Conservation (phyloP, 169 alveolate species). For the Gregarina niphandrodes region DNA sequence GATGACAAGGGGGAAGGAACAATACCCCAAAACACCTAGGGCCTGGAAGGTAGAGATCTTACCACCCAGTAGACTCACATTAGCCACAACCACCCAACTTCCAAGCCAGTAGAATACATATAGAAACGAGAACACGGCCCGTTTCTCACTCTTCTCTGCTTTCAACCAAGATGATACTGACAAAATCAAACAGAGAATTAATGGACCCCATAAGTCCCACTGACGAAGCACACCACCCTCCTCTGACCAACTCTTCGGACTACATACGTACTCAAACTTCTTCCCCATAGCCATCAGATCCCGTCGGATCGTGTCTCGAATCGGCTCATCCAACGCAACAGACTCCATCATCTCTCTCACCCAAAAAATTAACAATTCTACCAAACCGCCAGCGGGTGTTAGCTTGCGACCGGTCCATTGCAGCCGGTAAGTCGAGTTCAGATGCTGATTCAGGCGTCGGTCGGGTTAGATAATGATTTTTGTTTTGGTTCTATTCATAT, state of each 20-base stretch:
- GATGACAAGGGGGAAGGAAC: too few relatives aligned
- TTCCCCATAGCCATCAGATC: slow-evolving; percentile 41
- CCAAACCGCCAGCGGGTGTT: too few relatives aligned
- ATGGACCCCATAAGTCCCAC: slow-evolving; percentile 74
- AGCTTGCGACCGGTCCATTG: too few relatives aligned
- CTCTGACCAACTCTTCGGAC: slow-evolving; percentile 37
- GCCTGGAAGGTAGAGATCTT: slow-evolving; percentile 35
- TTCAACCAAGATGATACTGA: slow-evolving; percentile 20
- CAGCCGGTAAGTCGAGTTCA: too few relatives aligned
- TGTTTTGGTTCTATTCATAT: too few relatives aligned
- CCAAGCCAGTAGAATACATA: slow-evolving; percentile 59
- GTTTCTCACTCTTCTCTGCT: slow-evolving; percentile 19
- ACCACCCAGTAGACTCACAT: slow-evolving; percentile 57
- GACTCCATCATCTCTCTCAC: too few relatives aligned
- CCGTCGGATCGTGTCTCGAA: slow-evolving; percentile 45
- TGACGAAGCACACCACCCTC: slow-evolving; percentile 38
- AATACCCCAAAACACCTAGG: too few relatives aligned
- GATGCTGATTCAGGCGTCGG: too few relatives aligned
- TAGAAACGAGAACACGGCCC: slow-evolving; percentile 44
- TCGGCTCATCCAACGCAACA: slow-evolving; percentile 55
- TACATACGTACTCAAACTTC: slow-evolving; percentile 48
- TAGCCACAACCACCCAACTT: slow-evolving; percentile 49
- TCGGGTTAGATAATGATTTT: too few relatives aligned
- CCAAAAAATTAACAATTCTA: too few relatives aligned
- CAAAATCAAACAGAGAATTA: slow-evolving; percentile 46